Evolutionary conservation across 805 yeast species (phyloP).

Genomic region (Komagataella pseudopastoris): DNA sequence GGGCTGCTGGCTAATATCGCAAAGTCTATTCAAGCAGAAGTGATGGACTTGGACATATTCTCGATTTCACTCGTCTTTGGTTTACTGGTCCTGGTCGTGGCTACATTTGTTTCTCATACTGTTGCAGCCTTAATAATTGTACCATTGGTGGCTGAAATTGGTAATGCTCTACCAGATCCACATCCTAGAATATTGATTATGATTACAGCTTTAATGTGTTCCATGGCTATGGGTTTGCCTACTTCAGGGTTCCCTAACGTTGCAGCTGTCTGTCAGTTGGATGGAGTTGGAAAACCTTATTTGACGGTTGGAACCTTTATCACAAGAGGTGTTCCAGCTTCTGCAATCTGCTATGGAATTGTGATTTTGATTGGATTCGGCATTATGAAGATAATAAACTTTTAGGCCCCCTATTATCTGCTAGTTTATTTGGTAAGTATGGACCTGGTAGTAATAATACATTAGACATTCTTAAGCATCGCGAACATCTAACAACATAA

Average conservation of each 20-base stretch:
- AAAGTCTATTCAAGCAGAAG: constrained; percentile 42
- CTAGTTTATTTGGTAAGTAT: too few relatives aligned
- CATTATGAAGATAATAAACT: constrained; percentile 46
- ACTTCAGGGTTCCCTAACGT: constrained; percentile 97
- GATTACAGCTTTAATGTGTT: constrained; percentile 57
- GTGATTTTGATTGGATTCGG: constrained; percentile 72
- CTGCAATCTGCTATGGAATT: constrained; percentile 58
- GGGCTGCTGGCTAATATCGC: constrained; percentile 81
- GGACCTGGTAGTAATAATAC: background rate
- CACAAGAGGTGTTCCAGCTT: constrained; percentile 82
- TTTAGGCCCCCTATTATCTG: constrained; percentile 14
- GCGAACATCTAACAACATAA: background rate
- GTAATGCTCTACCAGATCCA: constrained; percentile 59
- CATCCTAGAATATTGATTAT: constrained; percentile 76
- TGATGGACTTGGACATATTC: constrained; percentile 58
- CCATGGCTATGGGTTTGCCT: constrained; percentile 95
- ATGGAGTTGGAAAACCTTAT: constrained; percentile 85
- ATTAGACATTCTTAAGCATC: background rate
- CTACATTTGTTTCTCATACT: constrained; percentile 93
- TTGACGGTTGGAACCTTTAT: constrained; percentile 79
- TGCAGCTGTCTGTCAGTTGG: constrained; percentile 89
- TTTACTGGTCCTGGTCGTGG: constrained; percentile 64
- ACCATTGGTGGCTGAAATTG: constrained; percentile 84
- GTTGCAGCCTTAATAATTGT: constrained; percentile 91
- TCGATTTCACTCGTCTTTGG: constrained; percentile 74